Evolutionary conservation across 768 basidiomycete genomes (phyloP), one percentile per base, ranked within the genome.

Genomic region (Amanita polypyramis): DNA sequence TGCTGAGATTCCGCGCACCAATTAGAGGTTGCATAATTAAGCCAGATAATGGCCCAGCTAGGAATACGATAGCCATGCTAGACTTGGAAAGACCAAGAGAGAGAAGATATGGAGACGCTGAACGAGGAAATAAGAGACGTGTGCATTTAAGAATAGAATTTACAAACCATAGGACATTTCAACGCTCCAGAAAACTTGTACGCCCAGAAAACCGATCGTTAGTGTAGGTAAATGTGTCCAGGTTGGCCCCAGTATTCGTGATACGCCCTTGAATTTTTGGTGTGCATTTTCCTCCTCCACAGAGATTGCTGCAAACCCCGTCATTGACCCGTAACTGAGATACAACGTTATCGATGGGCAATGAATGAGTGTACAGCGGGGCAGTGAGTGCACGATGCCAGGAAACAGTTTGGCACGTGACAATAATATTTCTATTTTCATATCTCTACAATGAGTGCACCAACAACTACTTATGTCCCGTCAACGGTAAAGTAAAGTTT

Each of bases 11-110:
- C 45, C 60, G 34, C 60, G 34, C 52, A 77, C 90, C 88, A 55
- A 95, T 89, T 36, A 94, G 61, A 1, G 93, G 95, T 59, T 97
- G 94, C 54, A 95, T 85, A 39, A 97, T 70, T 17, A 98, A 74
- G 2, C 93, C 94, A 0, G 86, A 90, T 5, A 94, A 67, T 1
- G 91, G 94, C 0, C 93, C 94, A 2, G 94, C 94, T 38, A 95
- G 73, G 61, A 98, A 93, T 9, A 96, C 94, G 17, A 90, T 71
- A 0, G 92, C 84, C 80, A 95, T 89, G 51, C 74, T 72, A 2
- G 86, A 83, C 64, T 91, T 94, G 1, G 84, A 79, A 9, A 96
- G 68, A 9, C 94, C 94, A 0, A 96, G 78, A 0, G 90, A 27
- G 7, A 27, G 19, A 89, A 70, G 74, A 63, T 95, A 97, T 0